Base-by-base conservation (phyloP, 257 asterid species). In the Ilex asprella region DNA sequence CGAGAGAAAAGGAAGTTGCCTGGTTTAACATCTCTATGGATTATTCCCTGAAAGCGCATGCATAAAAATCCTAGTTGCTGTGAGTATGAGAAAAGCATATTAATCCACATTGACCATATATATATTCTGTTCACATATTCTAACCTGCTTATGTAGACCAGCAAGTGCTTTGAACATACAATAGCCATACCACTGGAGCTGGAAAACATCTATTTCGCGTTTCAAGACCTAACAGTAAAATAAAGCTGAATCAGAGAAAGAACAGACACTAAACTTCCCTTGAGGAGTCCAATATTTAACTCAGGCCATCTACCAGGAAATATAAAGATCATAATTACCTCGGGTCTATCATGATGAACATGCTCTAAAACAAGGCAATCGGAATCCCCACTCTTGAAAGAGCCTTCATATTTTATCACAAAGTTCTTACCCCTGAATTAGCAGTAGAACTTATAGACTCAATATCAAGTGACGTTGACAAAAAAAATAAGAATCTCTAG, bases 1-100 rank as follows among this genome's bases (percentile, higher is more conserved):
- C 96, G 81, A 65, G 93, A 81, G 80, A 83, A 92, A 65, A 92
- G 97, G 62, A 92, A 92, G 80, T 92, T 92, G 46, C 98, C 98
- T 56, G 97, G 98, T 73, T 92, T 92, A 72, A 92, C 93, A 73
- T 92, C 98, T 78, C 98, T 82, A 71, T 92, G 98, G 63, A 86
- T 91, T 76, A 92, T 78, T 49, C 91, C 95, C 98, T 92, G 85
- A 43, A 73, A 62, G 72, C 55, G 56, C 61, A 62, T 63, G 62
- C 69, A 75, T 41, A 58, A 64, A 41, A 35, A 60, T 65, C 61
- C 41, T 35, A 64, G 54, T 30, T 56, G 55, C 44, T 14, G 69
- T 27, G 39, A 31, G 57, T 67, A 64, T 30, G 12, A 67, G 39
- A 41, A 67, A 52, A 11, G 63, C 50, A 62, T 60, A 30, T 27